phyloP scores from a whole-genome alignment of 164 flowering plant species.

The Annona cherimola region DNA sequence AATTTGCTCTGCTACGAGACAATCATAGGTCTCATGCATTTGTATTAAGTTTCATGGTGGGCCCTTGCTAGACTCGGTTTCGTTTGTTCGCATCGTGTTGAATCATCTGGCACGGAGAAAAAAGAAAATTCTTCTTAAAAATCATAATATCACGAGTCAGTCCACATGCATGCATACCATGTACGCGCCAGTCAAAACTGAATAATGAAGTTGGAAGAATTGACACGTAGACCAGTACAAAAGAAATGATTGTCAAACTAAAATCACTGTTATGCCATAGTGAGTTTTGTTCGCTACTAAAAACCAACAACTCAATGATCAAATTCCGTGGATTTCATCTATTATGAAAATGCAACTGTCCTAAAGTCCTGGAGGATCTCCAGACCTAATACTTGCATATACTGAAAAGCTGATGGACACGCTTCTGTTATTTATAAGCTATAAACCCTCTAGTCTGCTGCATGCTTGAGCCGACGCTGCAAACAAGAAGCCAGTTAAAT shows the following conservation, averaged over 20 bases:
- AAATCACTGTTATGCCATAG: too few species aligned
- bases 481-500: neutral
- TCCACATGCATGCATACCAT: neutral
- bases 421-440: too few species aligned
- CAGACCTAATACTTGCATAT: too few species aligned
- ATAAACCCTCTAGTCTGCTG: too few species aligned
- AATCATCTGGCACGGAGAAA: neutral
- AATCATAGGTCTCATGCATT: neutral
- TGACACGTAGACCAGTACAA: neutral
- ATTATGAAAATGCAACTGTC: too few species aligned
- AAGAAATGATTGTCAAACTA: neutral
- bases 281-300: neutral
- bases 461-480: neutral
- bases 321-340: too few species aligned
- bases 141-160: neutral
- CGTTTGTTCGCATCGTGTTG: neutral
- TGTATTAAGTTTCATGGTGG: neutral
- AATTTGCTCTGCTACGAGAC: neutral
- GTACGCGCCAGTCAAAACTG: neutral
- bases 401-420: too few species aligned
- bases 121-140: neutral
- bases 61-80: slow-evolving; percentile 1
- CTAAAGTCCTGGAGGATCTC: too few species aligned
- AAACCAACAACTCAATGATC: too few species aligned
- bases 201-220: neutral